These are phyloP conservation scores for Pulveroboletus sp. DNA, from an alignment of 768 basidiomycete species.

Conservation along the genomic window DNA sequence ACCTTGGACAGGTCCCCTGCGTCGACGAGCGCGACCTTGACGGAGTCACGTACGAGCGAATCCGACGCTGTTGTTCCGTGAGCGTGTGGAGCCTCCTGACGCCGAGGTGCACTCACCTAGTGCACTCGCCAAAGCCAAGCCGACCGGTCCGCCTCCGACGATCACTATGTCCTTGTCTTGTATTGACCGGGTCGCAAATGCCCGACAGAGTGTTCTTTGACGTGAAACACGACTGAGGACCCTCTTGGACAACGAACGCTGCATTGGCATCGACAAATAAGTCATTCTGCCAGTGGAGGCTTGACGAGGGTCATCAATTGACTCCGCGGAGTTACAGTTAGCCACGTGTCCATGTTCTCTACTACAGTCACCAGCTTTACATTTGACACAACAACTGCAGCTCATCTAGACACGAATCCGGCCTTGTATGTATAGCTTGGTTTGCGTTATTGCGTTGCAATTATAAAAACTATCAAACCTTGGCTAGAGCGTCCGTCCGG, in stretches of 20 bases:
- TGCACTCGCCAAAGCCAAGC: constrained; percentile 84
- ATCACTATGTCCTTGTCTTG: constrained; percentile 84
- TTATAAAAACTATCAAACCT: no score
- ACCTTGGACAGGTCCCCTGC: constrained; percentile 70
- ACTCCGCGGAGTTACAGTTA: no score
- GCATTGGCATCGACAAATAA: no score
- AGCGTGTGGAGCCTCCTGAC: background rate
- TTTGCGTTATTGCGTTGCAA: no score
- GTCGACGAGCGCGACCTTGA: constrained; percentile 75
- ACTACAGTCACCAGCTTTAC: no score
- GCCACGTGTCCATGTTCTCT: no score
- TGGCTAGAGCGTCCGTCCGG: no score
- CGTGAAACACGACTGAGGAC: constrained; percentile 1
- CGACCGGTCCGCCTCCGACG: constrained; percentile 91
- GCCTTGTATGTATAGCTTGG: no score
- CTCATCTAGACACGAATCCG: no score
- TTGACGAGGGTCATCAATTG: no score
- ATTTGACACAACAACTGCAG: no score
- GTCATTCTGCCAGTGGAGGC: no score
- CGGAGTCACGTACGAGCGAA: constrained; percentile 43
- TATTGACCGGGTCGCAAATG: constrained; percentile 18
- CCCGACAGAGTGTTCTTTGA: constrained; percentile 8
- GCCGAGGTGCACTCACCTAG: constrained; percentile 51
- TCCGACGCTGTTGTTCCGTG: constrained; percentile 46
- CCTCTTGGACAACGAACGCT: constrained; percentile 6